A percentile compares a stretch with the other conserved stretches of the same genome.
Evolutionary conservation across 176 grass and related monocot genomes (phyloP).

Genomic region (Alopecurus myosuroides): DNA sequence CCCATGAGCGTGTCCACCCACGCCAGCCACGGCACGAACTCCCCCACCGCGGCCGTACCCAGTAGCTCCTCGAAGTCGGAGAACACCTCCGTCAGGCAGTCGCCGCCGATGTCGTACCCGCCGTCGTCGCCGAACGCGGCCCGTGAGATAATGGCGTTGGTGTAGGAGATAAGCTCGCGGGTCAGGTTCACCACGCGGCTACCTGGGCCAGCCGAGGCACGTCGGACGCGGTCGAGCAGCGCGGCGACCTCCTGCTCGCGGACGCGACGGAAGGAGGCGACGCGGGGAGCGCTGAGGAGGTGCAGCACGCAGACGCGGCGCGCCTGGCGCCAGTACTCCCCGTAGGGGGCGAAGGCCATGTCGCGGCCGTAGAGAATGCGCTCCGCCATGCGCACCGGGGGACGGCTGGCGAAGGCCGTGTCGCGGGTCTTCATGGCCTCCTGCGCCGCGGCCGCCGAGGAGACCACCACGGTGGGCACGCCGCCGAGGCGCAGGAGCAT

Average conservation of each 20-base stretch:
- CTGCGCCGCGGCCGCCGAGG: conserved; percentile 37
- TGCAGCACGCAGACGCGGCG: conserved; percentile 45
- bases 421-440: conserved; percentile 50
- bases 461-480: conserved; percentile 32
- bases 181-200: not conserved
- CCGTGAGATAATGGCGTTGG: not conserved
- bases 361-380: conserved; percentile 39
- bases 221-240: conserved; percentile 20
- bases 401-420: conserved; percentile 43
- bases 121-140: not conserved
- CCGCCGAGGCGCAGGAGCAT: conserved; percentile 47
- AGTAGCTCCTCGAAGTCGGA: conserved; percentile 47
- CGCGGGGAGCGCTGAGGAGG: conserved; percentile 34
- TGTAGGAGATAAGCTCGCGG: not conserved
- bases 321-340: conserved; percentile 50
- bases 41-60: conserved; percentile 6
- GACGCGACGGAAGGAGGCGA: conserved; percentile 13
- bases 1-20: conserved; percentile 47
- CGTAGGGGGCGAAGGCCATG: conserved; percentile 53
- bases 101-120: not conserved
- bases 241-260: conserved; percentile 32
- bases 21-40: conserved; percentile 51
- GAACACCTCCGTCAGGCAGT: conserved; percentile 33
- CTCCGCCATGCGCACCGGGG: not conserved
- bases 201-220: not conserved